Evolutionary conservation across 2,329 filamentous ascomycete genomes (phyloP), one percentile per base, ranked within the genome.

Genomic region (Penicillium occitanis): DNA sequence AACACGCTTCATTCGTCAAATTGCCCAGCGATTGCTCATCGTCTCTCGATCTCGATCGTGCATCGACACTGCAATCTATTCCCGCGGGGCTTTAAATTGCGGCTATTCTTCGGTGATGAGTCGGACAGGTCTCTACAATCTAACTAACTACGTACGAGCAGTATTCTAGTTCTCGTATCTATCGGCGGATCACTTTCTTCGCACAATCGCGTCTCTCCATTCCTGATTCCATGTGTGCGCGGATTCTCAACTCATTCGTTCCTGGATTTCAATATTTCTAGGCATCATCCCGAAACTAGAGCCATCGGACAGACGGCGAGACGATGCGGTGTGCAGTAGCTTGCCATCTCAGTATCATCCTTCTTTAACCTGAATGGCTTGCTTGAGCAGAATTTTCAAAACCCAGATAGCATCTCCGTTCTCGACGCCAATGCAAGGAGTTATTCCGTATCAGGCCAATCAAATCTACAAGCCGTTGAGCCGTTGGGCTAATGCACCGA

Each of bases 401-500:
- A 37, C 25, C 6, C 53, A 57, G 28, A 57, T 22, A 57, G 53
- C 33, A 37, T 53, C 50, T 51, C 48, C 48, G 48, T 51, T 57
- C 53, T 22, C 51, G 30, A 59, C 35, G 57, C 37, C 57, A 60
- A 44, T 44, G 57, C 57, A 60, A 60, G 57, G 57, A 60, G 35
- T 33, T 28, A 19, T n/a, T 60, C 6, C 11, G 13, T 5, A 11
- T 25, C 30, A 37, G 19, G 37, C 61, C 61, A 63, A 63, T 63
- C 25, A 46, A 63, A 35, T 22, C 14, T 19, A 5, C 37, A 63
- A 19, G 22, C 48, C 22, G 61, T 44, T 40, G 35, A 63, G 50
- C 61, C 61, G 61, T 63, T 63, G 61, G 17, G 35, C 61, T 63
- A 63, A 63, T 57, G 50, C 61, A 63, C 30, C 33, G 46, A 53